Base-by-base conservation (phyloP, 192 early-diverging fungal genomes). In the Coemansia sp. region DNA sequence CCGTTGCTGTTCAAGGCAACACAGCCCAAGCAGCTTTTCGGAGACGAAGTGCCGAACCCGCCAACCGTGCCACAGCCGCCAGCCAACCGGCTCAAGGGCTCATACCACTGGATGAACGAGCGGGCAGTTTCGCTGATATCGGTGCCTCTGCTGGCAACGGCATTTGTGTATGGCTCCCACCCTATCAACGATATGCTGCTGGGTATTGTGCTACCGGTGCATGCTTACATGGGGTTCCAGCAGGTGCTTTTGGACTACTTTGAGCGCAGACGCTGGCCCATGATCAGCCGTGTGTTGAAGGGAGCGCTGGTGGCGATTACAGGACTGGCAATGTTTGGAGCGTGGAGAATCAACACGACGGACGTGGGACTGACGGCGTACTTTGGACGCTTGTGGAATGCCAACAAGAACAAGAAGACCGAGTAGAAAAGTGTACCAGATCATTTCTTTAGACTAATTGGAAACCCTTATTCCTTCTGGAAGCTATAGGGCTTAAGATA, bases 91-190 rank as follows among this genome's bases (percentile, higher is more conserved):
- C 75, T 87, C 37, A 83, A 90, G 64, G 96, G 96, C 17, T 91
- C 91, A 39, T 90, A 93, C 74, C 96, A 97, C 82, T 98, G 96
- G 96, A 85, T 89, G 82, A 81, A 88, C 66, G 96, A 98, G 67
- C 93, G 96, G 40, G 84, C 82, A n/a, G 66, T 94, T 16, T 84
- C 87, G 40, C 18, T 90, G 36, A 82, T 87, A 17, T 62, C 88
- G 52, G 62, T 92, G 18, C 93, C 94, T 17, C 66, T 96, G 20
- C 66, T 93, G 40, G 84, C 75, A 12, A 83, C 86, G n/a, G 88
- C 91, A 34, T 75, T 91, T 38, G 60, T 86, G 53, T 75, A 83
- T 31, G 96, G 96, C n/a, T 82, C 91, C 40, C 79, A 87, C 62
- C 88, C 94, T 7, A 81, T 91, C 56, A 90, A 92, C 68, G 96